Percentiles rank a stretch among this genome's conserved stretches.
phyloP scores from a whole-genome alignment of 306 rosid species.

The Trifolium subterraneum region DNA sequence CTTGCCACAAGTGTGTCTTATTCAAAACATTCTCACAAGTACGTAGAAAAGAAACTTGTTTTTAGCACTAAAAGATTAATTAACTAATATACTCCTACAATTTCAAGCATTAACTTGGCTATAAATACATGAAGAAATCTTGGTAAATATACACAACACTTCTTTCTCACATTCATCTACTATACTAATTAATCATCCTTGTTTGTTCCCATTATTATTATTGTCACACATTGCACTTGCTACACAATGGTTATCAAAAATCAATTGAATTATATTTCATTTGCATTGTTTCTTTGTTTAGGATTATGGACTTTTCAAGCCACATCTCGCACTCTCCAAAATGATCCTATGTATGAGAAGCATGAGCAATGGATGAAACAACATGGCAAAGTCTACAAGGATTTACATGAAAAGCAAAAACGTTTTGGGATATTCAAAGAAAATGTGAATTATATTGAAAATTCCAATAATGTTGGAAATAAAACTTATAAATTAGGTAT shows the following conservation, averaged over 20 bases:
- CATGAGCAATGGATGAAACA: conserved; percentile 6
- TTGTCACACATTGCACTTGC: neutral
- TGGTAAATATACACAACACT: neutral
- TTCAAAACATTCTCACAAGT: neutral
- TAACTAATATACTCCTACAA: neutral
- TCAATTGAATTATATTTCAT: neutral
- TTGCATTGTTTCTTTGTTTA: conserved; percentile 1
- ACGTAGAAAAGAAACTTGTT: neutral
- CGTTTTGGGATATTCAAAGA: conserved; percentile 10
- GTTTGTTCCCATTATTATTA: neutral
- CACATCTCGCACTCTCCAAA: conserved; percentile 7
- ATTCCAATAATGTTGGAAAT: neutral
- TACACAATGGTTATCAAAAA: neutral
- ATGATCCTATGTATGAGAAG: neutral
- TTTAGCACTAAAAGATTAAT: neutral
- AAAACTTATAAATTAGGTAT: neutral
- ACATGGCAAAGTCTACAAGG: neutral
- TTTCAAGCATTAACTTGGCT: neutral
- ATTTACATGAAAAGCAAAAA: neutral
- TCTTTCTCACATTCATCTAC: neutral
- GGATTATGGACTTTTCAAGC: neutral
- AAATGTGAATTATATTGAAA: conserved; percentile 10
- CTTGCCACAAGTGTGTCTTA: neutral
- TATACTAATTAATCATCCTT: neutral
- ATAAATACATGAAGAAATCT: neutral